Conservation (phyloP, 192 early-diverging fungal species). For the Diversispora eburnea region DNA sequence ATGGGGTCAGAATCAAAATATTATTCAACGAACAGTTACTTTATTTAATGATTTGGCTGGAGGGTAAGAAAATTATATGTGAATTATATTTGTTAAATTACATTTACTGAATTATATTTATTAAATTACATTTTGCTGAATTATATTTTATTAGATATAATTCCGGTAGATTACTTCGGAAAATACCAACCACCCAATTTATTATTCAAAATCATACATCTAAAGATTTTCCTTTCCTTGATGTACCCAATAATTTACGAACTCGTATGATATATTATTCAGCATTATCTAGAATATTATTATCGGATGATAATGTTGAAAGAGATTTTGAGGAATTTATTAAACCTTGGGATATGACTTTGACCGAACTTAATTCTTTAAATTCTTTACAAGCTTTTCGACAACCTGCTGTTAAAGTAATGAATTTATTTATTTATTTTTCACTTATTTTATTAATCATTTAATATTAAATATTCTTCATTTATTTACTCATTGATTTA, state of each 20-base stretch:
- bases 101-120: neutral
- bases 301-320: constrained; percentile 60
- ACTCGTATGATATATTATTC: constrained; percentile 70
- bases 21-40: constrained; percentile 63
- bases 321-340: constrained; percentile 69
- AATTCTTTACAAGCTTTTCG: constrained; percentile 52
- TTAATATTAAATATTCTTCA: neutral
- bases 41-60: constrained; percentile 75
- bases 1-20: constrained; percentile 50
- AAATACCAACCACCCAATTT: constrained; percentile 64
- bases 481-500: neutral
- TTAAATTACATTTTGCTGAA: neutral
- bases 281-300: constrained; percentile 72
- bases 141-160: constrained; percentile 51
- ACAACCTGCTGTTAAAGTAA: constrained; percentile 48
- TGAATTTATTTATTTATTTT: neutral
- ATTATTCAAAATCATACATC: constrained; percentile 71
- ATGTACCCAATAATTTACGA: constrained; percentile 47
- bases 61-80: constrained; percentile 41
- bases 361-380: constrained; percentile 53
- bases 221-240: constrained; percentile 71
- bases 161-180: constrained; percentile 70
- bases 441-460: neutral
- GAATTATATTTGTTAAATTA: neutral
- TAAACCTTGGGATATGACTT: constrained; percentile 57